Percentiles rank a stretch among this genome's conserved stretches.
phyloP scores from a whole-genome alignment of 108 stramenopile genomes.

The Cyclotella cryptica region DNA sequence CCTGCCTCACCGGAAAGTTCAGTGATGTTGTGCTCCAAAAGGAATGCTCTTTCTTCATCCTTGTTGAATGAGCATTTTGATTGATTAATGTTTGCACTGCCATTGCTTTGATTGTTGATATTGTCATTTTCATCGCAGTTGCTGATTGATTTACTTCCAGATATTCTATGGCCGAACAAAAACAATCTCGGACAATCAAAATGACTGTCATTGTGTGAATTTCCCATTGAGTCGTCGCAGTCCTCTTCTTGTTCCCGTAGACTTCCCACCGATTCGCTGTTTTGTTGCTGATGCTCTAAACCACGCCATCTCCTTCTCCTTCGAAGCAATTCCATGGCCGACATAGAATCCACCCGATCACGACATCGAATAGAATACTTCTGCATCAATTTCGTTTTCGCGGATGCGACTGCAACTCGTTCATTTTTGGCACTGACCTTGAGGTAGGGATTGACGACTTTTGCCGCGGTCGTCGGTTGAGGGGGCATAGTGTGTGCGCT shows the following conservation, averaged over 20 bases:
- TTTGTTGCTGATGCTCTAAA: no score
- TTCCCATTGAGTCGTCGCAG: no score
- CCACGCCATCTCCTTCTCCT: not conserved
- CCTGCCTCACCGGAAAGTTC: constrained; percentile 77
- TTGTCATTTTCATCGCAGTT: not conserved
- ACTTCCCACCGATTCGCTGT: not conserved
- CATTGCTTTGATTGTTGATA: not conserved
- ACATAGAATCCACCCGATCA: not conserved
- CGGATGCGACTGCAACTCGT: not conserved
- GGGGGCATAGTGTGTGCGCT: not conserved
- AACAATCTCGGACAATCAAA: not conserved
- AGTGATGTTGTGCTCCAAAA: constrained; percentile 56
- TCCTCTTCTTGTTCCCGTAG: no score
- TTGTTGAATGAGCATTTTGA: no score
- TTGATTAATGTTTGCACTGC: no score
- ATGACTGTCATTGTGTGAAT: not conserved
- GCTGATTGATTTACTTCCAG: not conserved
- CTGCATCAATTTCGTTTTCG: not conserved
- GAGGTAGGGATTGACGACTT: constrained; percentile 7
- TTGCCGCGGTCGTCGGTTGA: not conserved
- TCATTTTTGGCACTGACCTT: not conserved
- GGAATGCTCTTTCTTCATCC: constrained; percentile 29
- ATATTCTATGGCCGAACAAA: not conserved
- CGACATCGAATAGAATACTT: not conserved
- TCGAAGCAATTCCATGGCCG: constrained; percentile 2